Conservation (phyloP, 305 asterid genomes). For the Solanum hybrid region DNA sequence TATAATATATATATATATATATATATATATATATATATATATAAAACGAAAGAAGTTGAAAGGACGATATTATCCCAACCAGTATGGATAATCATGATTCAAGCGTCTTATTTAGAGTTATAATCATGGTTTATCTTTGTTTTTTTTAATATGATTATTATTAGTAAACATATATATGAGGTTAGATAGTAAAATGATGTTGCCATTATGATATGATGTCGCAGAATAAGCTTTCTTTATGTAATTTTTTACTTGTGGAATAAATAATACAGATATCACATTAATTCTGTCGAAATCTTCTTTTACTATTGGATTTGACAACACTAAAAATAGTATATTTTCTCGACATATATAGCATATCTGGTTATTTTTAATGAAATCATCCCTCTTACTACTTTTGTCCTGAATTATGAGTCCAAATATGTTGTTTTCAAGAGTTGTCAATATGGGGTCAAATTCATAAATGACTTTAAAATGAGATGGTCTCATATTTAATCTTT, state of each 20-base stretch:
- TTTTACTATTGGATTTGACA: not conserved
- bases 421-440: not conserved
- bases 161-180: not conserved
- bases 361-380: not conserved
- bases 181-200: not conserved
- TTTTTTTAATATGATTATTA: too few relatives aligned
- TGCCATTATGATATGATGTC: not conserved
- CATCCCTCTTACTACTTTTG: not conserved
- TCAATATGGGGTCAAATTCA: not conserved
- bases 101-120: not conserved
- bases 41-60: too few relatives aligned
- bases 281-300: not conserved
- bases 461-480: too few relatives aligned
- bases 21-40: too few relatives aligned
- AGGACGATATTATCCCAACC: not conserved
- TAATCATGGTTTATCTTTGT: not conserved
- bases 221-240: not conserved
- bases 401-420: not conserved
- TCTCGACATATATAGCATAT: not conserved
- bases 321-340: not conserved
- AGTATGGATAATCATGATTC: not conserved
- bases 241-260: not conserved
- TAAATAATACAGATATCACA: not conserved
- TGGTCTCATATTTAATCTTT: too few relatives aligned
- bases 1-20: too few relatives aligned